Percentiles rank a stretch among this genome's conserved stretches.
Conservation (phyloP, 2,329 filamentous ascomycete genomes). For the Trichoderma sp. region DNA sequence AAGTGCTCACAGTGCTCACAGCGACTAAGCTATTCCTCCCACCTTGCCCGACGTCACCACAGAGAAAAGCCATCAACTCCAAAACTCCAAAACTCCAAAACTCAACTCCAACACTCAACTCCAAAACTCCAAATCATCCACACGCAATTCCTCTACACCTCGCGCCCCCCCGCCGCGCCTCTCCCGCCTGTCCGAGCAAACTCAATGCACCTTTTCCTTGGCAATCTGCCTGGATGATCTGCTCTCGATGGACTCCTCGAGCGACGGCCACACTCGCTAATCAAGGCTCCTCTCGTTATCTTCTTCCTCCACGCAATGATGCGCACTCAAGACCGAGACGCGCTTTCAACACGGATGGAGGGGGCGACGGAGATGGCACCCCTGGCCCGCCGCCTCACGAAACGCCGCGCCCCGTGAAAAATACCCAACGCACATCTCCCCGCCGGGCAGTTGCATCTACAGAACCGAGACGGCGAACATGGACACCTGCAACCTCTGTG, state of each 20-base stretch:
- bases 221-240: conserved; percentile 30
- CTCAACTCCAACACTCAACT: neutral
- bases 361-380: neutral
- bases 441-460: neutral
- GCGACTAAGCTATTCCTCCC: no score
- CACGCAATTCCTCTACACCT: neutral
- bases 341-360: neutral
- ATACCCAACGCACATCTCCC: neutral
- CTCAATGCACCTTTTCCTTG: conserved; percentile 6
- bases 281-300: neutral
- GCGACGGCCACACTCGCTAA: conserved; percentile 24
- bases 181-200: neutral
- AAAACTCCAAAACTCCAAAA: neutral
- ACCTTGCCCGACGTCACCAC: conserved; percentile 3
- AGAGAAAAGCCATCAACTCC: neutral
- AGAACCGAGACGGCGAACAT: neutral
- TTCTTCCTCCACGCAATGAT: neutral
- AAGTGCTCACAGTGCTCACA: no score
- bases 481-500: neutral
- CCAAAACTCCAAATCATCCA: neutral
- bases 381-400: neutral
- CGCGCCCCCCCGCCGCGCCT: neutral
- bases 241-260: conserved; percentile 29
- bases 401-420: neutral
- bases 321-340: neutral